phyloP scores from a whole-genome alignment of 2,329 filamentous ascomycete species.

The Verticillium longisporum region DNA sequence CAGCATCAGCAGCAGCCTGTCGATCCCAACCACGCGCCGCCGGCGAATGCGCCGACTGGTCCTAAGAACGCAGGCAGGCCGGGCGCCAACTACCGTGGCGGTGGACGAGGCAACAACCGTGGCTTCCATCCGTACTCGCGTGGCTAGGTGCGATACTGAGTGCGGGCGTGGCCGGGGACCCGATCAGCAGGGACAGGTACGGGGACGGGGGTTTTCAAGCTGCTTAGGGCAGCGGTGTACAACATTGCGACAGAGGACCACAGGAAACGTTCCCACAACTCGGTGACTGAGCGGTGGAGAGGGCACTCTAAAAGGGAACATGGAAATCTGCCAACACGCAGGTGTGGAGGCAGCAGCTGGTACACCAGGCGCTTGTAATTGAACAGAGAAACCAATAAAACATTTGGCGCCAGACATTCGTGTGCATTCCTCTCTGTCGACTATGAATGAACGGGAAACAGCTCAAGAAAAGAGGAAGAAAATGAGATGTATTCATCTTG shows the following conservation, averaged over 20 bases:
- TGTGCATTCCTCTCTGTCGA: too few relatives aligned
- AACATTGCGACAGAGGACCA: background rate
- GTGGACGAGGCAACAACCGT: constrained; percentile 67
- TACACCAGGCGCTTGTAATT: background rate
- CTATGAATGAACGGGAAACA: too few relatives aligned
- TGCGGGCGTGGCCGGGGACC: too few relatives aligned
- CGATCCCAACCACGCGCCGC: constrained; percentile 38
- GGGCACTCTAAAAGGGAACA: background rate
- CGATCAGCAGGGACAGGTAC: too few relatives aligned
- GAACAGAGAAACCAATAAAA: too few relatives aligned
- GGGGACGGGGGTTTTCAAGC: background rate
- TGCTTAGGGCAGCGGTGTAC: background rate
- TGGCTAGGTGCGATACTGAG: background rate
- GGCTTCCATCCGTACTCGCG: constrained; percentile 72
- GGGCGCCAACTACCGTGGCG: constrained; percentile 88
- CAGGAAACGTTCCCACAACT: background rate
- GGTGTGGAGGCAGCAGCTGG: background rate
- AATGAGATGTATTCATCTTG: too few relatives aligned
- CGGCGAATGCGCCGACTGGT: constrained; percentile 71
- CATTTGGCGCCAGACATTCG: too few relatives aligned
- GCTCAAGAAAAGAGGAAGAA: too few relatives aligned
- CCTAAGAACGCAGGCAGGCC: constrained; percentile 92
- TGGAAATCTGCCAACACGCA: background rate
- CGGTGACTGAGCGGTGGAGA: background rate
- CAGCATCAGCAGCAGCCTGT: constrained; percentile 16